A percentile compares a stretch with the other conserved stretches of the same genome.
phyloP scores from a whole-genome alignment of 2,329 filamentous ascomycete genomes.

The Calonectria pauciramosa region DNA sequence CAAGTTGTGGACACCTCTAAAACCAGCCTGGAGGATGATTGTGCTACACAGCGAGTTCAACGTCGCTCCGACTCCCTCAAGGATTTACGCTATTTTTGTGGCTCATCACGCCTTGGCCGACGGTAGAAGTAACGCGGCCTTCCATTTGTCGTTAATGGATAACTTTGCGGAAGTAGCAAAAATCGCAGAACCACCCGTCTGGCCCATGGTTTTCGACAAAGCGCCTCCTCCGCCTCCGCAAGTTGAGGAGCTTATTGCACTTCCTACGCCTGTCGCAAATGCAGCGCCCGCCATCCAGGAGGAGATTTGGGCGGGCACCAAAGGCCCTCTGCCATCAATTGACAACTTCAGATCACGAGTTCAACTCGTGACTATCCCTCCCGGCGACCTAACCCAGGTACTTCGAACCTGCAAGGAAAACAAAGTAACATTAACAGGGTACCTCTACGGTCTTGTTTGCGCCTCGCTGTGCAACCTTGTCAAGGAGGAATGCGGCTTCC shows the following conservation, averaged over 20 bases:
- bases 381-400: accelerated
- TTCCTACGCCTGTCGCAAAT: background rate
- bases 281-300: background rate
- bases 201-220: conserved; percentile 18
- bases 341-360: conserved; percentile 11
- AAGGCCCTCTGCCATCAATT: background rate
- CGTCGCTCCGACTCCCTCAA: background rate
- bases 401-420: conserved; percentile 22
- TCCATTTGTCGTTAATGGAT: conserved; percentile 18
- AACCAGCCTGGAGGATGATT: conserved; percentile 28
- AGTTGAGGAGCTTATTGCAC: conserved; percentile 22
- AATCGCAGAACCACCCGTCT: background rate
- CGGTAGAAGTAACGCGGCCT: conserved; percentile 24
- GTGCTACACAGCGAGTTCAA: background rate
- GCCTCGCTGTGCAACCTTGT: accelerated
- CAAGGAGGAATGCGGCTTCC: background rate
- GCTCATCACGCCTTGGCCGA: conserved; percentile 32
- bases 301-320: conserved; percentile 4
- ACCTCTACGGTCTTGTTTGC: conserved; percentile 23
- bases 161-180: background rate
- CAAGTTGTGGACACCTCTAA: background rate
- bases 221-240: background rate
- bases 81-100: conserved; percentile 19
- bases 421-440: conserved; percentile 12
- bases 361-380: background rate